phyloP scores from a whole-genome alignment of 306 rosid species.

The Biancaea sappan region DNA sequence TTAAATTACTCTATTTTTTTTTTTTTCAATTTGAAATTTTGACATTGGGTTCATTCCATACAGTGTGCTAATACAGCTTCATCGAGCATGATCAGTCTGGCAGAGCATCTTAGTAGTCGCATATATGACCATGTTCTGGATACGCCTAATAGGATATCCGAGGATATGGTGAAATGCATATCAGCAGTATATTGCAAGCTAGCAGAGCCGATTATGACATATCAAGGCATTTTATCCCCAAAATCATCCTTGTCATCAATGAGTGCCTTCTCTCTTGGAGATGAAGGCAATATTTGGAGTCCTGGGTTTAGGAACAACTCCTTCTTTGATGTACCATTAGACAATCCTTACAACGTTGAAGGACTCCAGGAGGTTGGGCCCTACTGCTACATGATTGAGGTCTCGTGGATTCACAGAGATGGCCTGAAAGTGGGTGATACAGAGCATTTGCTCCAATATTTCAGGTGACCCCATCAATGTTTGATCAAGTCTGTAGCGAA shows the following conservation, averaged over 20 bases:
- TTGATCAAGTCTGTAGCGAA: neutral
- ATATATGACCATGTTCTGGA: constrained; percentile 76
- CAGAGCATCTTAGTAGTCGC: constrained; percentile 82
- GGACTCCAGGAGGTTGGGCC: constrained; percentile 86
- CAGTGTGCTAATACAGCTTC: constrained; percentile 69
- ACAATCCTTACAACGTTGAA: constrained; percentile 87
- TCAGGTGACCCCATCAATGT: constrained; percentile 53
- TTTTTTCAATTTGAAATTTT: too few species aligned
- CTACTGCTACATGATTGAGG: constrained; percentile 92
- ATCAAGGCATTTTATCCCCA: constrained; percentile 77
- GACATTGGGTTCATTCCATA: constrained; percentile 34
- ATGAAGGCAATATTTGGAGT: constrained; percentile 79
- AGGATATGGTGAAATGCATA: constrained; percentile 91
- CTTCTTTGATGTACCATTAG: constrained; percentile 69
- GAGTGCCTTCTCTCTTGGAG: constrained; percentile 69
- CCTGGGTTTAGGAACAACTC: constrained; percentile 67
- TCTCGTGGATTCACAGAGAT: constrained; percentile 80
- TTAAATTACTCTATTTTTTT: neutral
- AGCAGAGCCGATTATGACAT: constrained; percentile 65
- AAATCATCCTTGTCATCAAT: constrained; percentile 71
- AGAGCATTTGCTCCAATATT: constrained; percentile 74
- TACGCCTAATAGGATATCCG: constrained; percentile 77
- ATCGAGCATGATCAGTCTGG: constrained; percentile 73
- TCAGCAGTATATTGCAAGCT: constrained; percentile 84
- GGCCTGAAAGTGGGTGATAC: constrained; percentile 66